Percentiles rank a stretch among this genome's conserved stretches.
phyloP scores from a whole-genome alignment of 305 asterid species.

The Fraxinus sp. region DNA sequence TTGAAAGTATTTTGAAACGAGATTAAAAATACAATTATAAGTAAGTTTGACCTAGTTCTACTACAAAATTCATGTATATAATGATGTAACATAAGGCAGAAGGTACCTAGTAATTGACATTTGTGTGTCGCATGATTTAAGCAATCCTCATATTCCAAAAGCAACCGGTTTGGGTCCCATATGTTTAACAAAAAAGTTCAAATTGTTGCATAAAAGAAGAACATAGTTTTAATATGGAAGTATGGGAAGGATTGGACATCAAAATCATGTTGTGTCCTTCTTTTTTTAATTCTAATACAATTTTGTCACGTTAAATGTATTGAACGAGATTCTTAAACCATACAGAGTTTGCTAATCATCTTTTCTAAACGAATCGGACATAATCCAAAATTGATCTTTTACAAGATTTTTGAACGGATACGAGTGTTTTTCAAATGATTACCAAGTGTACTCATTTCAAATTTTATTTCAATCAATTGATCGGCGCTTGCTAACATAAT shows the following conservation, averaged over 20 bases:
- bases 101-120: background rate
- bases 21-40: background rate
- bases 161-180: background rate
- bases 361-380: background rate
- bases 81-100: background rate
- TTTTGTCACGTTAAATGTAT: background rate
- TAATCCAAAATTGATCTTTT: background rate
- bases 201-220: background rate
- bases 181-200: background rate
- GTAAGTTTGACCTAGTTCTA: background rate
- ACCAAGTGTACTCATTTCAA: background rate
- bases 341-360: background rate
- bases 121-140: background rate
- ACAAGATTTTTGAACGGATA: background rate
- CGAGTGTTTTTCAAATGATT: background rate
- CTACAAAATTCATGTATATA: background rate
- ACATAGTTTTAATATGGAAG: background rate
- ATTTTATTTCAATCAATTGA: background rate
- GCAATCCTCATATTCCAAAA: background rate
- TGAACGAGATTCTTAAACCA: background rate
- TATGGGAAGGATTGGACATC: background rate
- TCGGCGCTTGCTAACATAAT: background rate
- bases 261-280: background rate
- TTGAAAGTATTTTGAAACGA: no score
- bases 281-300: no score